Conservation (phyloP, 2,329 filamentous ascomycete genomes). For the Monosporascus sp. region DNA sequence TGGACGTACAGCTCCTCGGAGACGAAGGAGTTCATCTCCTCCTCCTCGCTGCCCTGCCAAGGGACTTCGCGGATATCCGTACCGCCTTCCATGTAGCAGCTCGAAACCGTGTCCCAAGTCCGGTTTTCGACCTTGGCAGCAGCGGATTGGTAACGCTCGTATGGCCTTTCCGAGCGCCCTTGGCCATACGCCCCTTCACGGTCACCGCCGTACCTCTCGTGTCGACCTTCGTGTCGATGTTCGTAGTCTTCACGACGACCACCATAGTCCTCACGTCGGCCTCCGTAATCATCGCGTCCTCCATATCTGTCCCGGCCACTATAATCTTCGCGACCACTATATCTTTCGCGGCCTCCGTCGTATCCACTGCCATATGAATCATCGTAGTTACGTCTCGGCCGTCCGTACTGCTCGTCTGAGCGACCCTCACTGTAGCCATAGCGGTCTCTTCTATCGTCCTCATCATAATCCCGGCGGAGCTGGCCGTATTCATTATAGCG, state of each 20-base stretch:
- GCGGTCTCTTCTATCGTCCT: not conserved
- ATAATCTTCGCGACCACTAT: not conserved
- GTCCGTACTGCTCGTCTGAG: not conserved
- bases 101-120: conserved; percentile 70
- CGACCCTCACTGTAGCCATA: not conserved
- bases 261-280: conserved; percentile 18
- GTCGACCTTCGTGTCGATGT: not conserved
- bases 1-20: conserved; percentile 70
- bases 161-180: conserved; percentile 36
- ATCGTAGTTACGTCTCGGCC: not conserved
- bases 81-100: conserved; percentile 79
- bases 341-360: not conserved
- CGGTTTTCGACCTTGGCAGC: conserved; percentile 49
- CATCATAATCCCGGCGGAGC: not conserved
- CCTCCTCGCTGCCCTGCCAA: conserved; percentile 50
- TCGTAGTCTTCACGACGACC: conserved; percentile 11
- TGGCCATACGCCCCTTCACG: conserved; percentile 40
- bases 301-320: conserved; percentile 33
- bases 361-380: not conserved
- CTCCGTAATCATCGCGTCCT: conserved; percentile 17
- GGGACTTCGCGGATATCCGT: conserved; percentile 57
- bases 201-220: conserved; percentile 7
- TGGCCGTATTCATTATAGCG: not conserved
- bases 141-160: conserved; percentile 67
- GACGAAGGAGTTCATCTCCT: conserved; percentile 56